These are phyloP conservation scores for Clohesyomyces aquaticus DNA, from an alignment of 495 filamentous ascomycete genomes.

Conservation along the genomic window DNA sequence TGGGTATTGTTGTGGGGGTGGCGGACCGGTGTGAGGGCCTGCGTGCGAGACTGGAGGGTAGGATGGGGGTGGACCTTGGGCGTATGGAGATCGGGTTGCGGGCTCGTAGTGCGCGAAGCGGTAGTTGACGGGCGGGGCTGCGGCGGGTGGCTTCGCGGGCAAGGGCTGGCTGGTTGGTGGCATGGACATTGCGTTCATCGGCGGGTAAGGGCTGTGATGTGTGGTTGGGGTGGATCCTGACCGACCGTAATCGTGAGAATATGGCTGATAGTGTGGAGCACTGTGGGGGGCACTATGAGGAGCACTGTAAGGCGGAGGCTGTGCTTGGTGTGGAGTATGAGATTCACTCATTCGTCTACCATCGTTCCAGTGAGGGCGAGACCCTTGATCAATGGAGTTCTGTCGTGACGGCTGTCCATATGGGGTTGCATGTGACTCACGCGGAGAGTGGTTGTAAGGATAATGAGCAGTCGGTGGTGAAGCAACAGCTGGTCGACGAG, in stretches of 20 bases:
- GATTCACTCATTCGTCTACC: constrained; percentile 15
- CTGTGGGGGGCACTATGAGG: constrained; percentile 3
- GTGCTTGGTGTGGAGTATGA: constrained; percentile 11
- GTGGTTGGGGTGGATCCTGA: constrained; percentile 15
- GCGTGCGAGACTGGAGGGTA: constrained; percentile 18
- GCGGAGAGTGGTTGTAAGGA: constrained; percentile 19
- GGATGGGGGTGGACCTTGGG: constrained; percentile 1
- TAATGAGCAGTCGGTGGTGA: background rate
- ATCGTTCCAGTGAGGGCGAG: constrained; percentile 9
- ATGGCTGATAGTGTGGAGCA: background rate
- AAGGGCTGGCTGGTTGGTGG: constrained; percentile 16
- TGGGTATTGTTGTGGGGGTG: constrained; percentile 20
- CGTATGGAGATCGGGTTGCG: constrained; percentile 14
- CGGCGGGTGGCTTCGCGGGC: constrained; percentile 20
- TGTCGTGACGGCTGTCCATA: constrained; percentile 10
- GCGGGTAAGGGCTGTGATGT: constrained; percentile 35
- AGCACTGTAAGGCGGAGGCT: no score
- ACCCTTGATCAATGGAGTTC: constrained; percentile 9
- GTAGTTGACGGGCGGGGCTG: constrained; percentile 18
- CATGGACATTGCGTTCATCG: constrained; percentile 7
- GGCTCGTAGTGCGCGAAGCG: constrained; percentile 29
- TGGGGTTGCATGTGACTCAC: background rate
- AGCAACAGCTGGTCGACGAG: constrained; percentile 8
- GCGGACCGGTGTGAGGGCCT: constrained; percentile 6
- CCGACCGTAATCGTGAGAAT: constrained; percentile 9